phyloP scores from a whole-genome alignment of 108 stramenopile species.

The Discostella pseudostelligera region DNA sequence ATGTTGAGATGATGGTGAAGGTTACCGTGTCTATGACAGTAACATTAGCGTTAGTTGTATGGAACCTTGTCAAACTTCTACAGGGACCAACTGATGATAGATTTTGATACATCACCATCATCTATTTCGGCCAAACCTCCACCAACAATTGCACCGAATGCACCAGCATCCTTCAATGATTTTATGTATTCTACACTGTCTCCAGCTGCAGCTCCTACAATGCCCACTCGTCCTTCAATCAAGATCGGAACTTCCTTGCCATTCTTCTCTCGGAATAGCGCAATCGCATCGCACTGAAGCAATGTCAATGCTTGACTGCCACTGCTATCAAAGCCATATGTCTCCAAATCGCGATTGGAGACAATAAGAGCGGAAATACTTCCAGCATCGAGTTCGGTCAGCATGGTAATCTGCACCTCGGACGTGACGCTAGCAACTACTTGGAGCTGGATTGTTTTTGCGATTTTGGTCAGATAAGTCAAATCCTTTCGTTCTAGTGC shows the following conservation, averaged over 20 bases:
- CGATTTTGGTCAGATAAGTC: slow-evolving; percentile 82
- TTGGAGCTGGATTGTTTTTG: slow-evolving; percentile 65
- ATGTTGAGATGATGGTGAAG: too few relatives aligned
- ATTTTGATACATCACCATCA: slow-evolving; percentile 31
- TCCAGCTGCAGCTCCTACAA: slow-evolving; percentile 45
- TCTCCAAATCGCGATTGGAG: slow-evolving; percentile 81
- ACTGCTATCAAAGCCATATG: slow-evolving; percentile 67
- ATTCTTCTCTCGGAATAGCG: slow-evolving; percentile 53
- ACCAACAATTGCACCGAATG: slow-evolving; percentile 74
- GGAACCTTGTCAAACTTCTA: neutral
- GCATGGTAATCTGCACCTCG: slow-evolving; percentile 55
- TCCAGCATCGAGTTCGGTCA: slow-evolving; percentile 43
- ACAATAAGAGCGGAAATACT: slow-evolving; percentile 60
- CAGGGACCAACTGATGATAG: slow-evolving; percentile 18
- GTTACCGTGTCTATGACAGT: too few relatives aligned
- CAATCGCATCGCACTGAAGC: slow-evolving; percentile 63
- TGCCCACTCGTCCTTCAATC: slow-evolving; percentile 77
- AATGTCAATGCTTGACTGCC: slow-evolving; percentile 72
- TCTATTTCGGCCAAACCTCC: slow-evolving; percentile 53
- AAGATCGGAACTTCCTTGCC: slow-evolving; percentile 59
- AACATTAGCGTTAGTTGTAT: too few relatives aligned
- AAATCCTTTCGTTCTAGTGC: slow-evolving; percentile 76
- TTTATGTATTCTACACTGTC: slow-evolving; percentile 50
- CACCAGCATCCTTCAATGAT: slow-evolving; percentile 65
- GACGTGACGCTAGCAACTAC: slow-evolving; percentile 66